A percentile compares a stretch with the other conserved stretches of the same genome.
phyloP scores from a whole-genome alignment of 306 rosid species.

The Dryas alaskensis region DNA sequence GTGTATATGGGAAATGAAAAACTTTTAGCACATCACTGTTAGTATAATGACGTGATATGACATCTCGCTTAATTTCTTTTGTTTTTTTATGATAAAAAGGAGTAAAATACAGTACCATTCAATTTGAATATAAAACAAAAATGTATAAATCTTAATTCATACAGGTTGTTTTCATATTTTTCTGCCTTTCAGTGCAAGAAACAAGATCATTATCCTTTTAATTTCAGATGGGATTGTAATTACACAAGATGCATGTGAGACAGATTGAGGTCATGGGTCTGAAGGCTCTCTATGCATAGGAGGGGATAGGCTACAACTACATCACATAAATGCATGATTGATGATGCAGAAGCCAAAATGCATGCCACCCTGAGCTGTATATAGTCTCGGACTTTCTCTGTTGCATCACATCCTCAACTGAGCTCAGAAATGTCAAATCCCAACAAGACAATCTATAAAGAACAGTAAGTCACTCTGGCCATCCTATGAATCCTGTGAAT shows the following conservation, averaged over 20 bases:
- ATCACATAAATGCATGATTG: neutral
- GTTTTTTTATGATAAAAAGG: no score
- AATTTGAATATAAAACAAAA: neutral
- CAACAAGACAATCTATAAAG: neutral
- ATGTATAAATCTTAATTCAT: no score
- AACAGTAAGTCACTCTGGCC: neutral
- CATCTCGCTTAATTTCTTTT: no score
- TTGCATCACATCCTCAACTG: neutral
- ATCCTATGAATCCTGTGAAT: neutral
- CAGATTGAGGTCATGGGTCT: neutral
- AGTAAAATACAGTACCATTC: neutral
- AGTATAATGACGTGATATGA: no score
- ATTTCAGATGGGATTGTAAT: neutral
- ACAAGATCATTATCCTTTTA: neutral
- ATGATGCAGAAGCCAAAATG: neutral
- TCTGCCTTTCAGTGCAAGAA: neutral
- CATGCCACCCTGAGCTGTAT: neutral
- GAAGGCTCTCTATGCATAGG: neutral
- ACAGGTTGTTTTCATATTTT: no score
- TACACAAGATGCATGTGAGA: neutral
- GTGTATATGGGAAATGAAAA: no score
- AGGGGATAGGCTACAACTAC: neutral
- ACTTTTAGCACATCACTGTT: no score
- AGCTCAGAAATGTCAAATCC: neutral
- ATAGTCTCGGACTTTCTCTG: neutral